Conservation (phyloP, 164 flowering plant genomes). For the Piper longum region DNA sequence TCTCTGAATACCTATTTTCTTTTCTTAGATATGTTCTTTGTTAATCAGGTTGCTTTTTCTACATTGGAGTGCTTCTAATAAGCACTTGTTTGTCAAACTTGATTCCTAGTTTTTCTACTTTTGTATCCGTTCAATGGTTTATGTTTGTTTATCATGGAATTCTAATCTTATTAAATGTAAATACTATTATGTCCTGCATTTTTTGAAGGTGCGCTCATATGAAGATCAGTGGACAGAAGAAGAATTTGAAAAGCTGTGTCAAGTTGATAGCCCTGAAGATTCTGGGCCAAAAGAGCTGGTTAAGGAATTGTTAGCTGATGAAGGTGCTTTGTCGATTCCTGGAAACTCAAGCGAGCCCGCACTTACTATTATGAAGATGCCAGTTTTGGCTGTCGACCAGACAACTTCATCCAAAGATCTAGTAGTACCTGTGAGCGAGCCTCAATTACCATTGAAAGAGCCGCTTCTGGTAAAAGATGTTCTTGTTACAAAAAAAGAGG, state of each 20-base stretch:
- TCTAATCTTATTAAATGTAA: neutral
- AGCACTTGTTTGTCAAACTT: neutral
- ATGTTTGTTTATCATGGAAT: neutral
- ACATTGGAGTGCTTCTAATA: neutral
- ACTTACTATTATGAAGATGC: neutral
- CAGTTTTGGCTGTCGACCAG: constrained; percentile 12
- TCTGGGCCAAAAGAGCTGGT: constrained; percentile 36
- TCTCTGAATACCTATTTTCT: no score
- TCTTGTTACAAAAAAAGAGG: constrained; percentile 2
- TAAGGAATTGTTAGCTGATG: constrained; percentile 16
- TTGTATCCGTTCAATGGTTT: neutral
- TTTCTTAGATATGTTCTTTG: no score
- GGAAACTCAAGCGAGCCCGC: neutral
- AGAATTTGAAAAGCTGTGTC: constrained; percentile 94
- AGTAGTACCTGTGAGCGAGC: neutral
- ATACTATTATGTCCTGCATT: constrained; percentile 2
- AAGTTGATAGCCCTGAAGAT: constrained; percentile 64
- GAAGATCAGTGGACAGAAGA: constrained; percentile 99
- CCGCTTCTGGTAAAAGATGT: constrained; percentile 1
- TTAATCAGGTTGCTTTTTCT: no score
- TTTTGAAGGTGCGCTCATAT: constrained; percentile 79
- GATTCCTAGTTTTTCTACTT: neutral
- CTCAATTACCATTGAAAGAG: neutral
- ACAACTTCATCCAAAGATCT: constrained; percentile 3
- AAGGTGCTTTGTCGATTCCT: constrained; percentile 17